Evolutionary conservation across 106 monocot species (phyloP).

Genomic region (Narthecium ossifragum): DNA sequence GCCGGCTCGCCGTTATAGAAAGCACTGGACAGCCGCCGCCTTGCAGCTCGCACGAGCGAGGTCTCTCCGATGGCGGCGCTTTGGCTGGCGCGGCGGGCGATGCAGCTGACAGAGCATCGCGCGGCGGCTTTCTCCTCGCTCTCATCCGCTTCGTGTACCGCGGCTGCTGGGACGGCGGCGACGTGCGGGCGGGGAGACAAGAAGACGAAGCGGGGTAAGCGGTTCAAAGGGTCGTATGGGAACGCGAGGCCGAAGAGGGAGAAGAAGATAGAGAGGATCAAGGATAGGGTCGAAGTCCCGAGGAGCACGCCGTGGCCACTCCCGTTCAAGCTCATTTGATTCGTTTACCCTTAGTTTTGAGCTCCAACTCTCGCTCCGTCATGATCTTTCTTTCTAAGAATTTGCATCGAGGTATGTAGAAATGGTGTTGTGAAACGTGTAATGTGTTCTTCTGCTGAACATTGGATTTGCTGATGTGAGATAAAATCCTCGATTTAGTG

Average conservation of each 20-base stretch:
- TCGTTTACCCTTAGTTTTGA: too few species aligned
- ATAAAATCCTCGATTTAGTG: too few species aligned
- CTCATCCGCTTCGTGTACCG: background rate
- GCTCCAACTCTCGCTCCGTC: too few species aligned
- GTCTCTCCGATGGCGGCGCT: constrained; percentile 36
- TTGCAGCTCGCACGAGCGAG: too few species aligned
- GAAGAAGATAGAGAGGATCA: constrained; percentile 90
- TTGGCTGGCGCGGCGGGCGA: constrained; percentile 26
- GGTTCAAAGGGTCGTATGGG: constrained; percentile 89
- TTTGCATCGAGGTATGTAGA: too few species aligned
- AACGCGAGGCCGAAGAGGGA: constrained; percentile 79
- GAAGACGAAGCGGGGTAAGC: constrained; percentile 89
- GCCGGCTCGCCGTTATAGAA: too few species aligned
- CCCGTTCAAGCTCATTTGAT: constrained; percentile 91
- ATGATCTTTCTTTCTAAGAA: too few species aligned
- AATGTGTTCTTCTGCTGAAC: too few species aligned
- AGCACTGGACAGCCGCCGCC: too few species aligned
- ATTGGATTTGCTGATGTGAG: too few species aligned
- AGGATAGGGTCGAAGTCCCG: constrained; percentile 85
- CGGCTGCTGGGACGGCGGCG: constrained; percentile 11
- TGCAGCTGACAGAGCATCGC: constrained; percentile 18
- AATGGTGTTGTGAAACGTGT: too few species aligned
- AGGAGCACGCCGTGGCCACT: constrained; percentile 97
- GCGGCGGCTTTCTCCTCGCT: constrained; percentile 1
- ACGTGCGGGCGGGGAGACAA: constrained; percentile 85